Percentiles rank a stretch among this genome's conserved stretches.
These are phyloP conservation scores for Yamadazyma sp. DNA, from an alignment of 805 yeast genomes.

Conservation along the genomic window DNA sequence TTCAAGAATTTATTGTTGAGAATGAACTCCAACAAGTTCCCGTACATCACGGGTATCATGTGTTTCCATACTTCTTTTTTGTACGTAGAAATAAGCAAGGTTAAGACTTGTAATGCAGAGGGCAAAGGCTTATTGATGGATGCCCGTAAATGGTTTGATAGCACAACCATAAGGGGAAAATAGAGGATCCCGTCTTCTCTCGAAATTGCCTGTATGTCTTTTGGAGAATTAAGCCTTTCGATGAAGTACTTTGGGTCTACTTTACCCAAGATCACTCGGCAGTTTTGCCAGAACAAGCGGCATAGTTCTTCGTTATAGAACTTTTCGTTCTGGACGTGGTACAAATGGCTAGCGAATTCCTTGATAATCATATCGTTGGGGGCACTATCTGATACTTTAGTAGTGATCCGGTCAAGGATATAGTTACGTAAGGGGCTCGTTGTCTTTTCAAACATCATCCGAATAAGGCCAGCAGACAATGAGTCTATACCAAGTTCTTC, in stretches of 20 bases:
- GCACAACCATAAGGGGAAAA: slow-evolving; percentile 38
- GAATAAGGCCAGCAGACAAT: slow-evolving; percentile 2
- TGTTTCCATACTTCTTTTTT: slow-evolving; percentile 53
- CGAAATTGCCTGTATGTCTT: slow-evolving; percentile 31
- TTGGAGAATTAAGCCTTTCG: slow-evolving; percentile 25
- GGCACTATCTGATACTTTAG: slow-evolving; percentile 2
- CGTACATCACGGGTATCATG: slow-evolving; percentile 53
- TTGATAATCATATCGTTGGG: slow-evolving; percentile 41
- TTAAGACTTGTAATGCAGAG: slow-evolving; percentile 52
- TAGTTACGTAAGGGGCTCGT: not conserved
- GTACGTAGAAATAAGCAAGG: slow-evolving; percentile 42
- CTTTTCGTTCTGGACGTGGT: slow-evolving; percentile 52
- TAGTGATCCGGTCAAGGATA: not conserved
- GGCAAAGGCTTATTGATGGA: slow-evolving; percentile 52
- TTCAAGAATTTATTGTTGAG: slow-evolving; percentile 53
- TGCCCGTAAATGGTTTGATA: slow-evolving; percentile 55
- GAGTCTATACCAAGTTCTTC: not conserved
- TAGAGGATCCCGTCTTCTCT: slow-evolving; percentile 28
- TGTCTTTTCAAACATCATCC: not conserved
- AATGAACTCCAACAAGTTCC: slow-evolving; percentile 58
- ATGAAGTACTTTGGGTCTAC: slow-evolving; percentile 36
- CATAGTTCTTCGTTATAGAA: slow-evolving; percentile 45
- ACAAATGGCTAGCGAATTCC: slow-evolving; percentile 54
- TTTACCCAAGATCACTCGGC: slow-evolving; percentile 34
- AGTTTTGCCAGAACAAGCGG: slow-evolving; percentile 48